Evolutionary conservation across 805 yeast species (phyloP), one percentile per base, ranked within the genome.

Genomic region (Sporopachydermia lactativora): DNA sequence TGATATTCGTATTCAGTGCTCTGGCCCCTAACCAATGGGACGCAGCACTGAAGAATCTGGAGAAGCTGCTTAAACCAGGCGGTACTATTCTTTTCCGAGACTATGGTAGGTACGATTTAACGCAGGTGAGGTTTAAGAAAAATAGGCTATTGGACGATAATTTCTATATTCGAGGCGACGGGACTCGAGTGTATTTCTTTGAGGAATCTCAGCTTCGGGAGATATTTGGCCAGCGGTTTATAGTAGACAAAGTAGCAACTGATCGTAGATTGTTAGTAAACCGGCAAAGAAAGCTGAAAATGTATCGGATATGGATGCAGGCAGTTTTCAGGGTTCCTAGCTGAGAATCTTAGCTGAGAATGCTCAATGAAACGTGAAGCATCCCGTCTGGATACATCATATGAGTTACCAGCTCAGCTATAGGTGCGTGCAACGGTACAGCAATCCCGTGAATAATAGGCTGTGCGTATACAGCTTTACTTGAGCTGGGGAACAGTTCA

Each of bases 261-360:
- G 98, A 92, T 62, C 72, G 96, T 56, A 66, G 98, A 51, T 65
- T 92, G 50, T 65, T 92, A 47, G 96, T 92, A 17, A 92, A 92
- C 58, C 70, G 98, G 52, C 88, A 89, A 61, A 79, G 89, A 55
- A 81, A 81, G 58, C 62, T 92, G 47, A 92, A 92, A 61, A 92
- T 92, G 98, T 92, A 84, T 57, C 69, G 98, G 52, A 83, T 86
- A 44, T 92, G 98, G 98, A 62, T 92, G 42, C 98, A 92, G 62
- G 97, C 92, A 1, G 86, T 84, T 17, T 89, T 89, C 4, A 19
- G 5, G 13, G 19, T 54, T n/a, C 31, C 13, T 8, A 24, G 31
- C n/a, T 8, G 13, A 24, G n/a, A n/a, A n/a, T n/a, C n/a, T n/a
- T n/a, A n/a, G n/a, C n/a, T n/a, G n/a, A n/a, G 55, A 57, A 69